phyloP scores from a whole-genome alignment of 768 basidiomycete genomes.

The Termitomyces sp. region DNA sequence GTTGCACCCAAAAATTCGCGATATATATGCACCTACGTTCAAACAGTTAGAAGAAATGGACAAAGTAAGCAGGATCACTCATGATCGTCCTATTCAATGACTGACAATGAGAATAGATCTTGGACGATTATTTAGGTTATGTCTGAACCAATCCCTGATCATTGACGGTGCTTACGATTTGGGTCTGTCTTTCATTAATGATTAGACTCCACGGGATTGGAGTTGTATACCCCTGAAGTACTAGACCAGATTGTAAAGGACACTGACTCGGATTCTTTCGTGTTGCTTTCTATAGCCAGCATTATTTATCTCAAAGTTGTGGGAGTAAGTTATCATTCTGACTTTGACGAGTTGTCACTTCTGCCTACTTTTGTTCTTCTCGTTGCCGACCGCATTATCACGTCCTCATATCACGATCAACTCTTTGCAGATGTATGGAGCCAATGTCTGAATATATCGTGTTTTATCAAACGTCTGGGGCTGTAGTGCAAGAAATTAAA shows the following conservation, averaged over 20 bases:
- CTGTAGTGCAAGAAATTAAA: not conserved
- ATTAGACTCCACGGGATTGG: constrained; percentile 4
- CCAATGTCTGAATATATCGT: no score
- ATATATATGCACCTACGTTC: constrained; percentile 69
- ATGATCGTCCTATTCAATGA: not conserved
- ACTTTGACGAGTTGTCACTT: no score
- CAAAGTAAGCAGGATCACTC: constrained; percentile 42
- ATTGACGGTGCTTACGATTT: not conserved
- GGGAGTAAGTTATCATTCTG: not conserved
- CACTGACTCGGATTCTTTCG: not conserved
- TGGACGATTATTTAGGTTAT: constrained; percentile 20
- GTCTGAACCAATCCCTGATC: constrained; percentile 8
- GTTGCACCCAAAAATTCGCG: constrained; percentile 69
- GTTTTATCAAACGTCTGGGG: no score
- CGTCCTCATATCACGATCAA: not conserved
- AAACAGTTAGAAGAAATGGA: constrained; percentile 80
- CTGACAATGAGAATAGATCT: constrained; percentile 11
- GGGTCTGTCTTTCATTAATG: not conserved
- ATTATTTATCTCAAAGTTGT: not conserved
- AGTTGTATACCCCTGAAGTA: constrained; percentile 8
- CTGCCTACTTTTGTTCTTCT: not conserved
- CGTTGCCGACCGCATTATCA: not conserved
- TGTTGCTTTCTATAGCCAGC: not conserved
- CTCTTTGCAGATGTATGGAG: no score
- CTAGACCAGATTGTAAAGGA: not conserved